phyloP scores from a whole-genome alignment of 2,329 filamentous ascomycete genomes.

The Alternaria triticina region DNA sequence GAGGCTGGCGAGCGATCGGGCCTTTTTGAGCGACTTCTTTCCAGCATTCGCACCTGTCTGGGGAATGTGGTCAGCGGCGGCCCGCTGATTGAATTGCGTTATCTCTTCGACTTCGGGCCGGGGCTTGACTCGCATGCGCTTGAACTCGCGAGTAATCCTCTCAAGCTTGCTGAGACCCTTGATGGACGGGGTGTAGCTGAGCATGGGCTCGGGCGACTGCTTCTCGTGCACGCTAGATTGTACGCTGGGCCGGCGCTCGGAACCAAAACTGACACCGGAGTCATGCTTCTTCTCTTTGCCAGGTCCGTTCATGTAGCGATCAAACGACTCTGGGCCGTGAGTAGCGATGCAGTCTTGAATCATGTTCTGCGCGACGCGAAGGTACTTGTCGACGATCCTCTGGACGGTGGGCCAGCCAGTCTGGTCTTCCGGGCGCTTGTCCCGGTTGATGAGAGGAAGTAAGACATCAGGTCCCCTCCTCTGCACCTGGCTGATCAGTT shows the following conservation, averaged over 20 bases:
- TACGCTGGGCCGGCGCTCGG: slow-evolving; percentile 41
- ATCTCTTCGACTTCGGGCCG: slow-evolving; percentile 59
- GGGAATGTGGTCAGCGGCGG: slow-evolving; percentile 24
- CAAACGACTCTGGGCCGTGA: slow-evolving; percentile 44
- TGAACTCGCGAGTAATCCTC: slow-evolving; percentile 65
- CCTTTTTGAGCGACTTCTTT: slow-evolving; percentile 47
- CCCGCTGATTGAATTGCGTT: slow-evolving; percentile 38
- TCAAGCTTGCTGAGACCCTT: slow-evolving; percentile 61
- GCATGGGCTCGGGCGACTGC: slow-evolving; percentile 25
- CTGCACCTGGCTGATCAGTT: slow-evolving; percentile 66
- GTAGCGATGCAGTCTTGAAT: slow-evolving; percentile 66
- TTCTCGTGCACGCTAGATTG: slow-evolving; percentile 33
- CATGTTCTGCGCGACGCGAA: slow-evolving; percentile 64
- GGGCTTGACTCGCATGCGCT: slow-evolving; percentile 62
- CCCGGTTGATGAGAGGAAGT: slow-evolving; percentile 60
- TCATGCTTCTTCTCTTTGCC: slow-evolving; percentile 64
- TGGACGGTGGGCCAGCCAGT: slow-evolving; percentile 62
- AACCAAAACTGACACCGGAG: slow-evolving; percentile 67
- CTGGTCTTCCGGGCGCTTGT: slow-evolving; percentile 57
- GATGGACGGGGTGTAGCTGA: slow-evolving; percentile 22
- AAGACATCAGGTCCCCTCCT: slow-evolving; percentile 62
- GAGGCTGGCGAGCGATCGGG: slow-evolving; percentile 43
- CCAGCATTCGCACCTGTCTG: slow-evolving; percentile 29
- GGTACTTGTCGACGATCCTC: slow-evolving; percentile 62
- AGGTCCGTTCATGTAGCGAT: slow-evolving; percentile 32